phyloP scores from a whole-genome alignment of 1,284 basidiomycete species.

The Mycosarcoma maydis region DNA sequence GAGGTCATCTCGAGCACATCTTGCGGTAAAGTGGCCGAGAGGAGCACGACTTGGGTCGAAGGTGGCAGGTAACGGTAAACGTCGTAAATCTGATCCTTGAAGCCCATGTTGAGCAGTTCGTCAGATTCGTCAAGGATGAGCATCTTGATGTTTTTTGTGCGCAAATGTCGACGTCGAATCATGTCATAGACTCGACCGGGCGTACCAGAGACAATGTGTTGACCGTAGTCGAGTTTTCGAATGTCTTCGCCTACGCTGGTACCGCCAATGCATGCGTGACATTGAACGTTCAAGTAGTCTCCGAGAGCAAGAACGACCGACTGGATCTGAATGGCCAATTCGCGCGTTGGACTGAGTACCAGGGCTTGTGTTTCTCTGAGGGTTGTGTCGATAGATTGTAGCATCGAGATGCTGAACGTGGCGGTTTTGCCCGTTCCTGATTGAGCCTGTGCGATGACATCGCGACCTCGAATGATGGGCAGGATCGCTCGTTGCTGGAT shows the following conservation, averaged over 20 bases:
- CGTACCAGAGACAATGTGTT: constrained; percentile 96
- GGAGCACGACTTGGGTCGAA: constrained; percentile 94
- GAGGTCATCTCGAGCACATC: constrained; percentile 99
- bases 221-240: constrained; percentile 95
- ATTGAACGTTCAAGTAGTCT: constrained; percentile 99
- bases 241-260: constrained; percentile 98
- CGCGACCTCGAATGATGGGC: constrained; percentile 73
- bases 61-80: constrained; percentile 98
- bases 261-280: constrained; percentile 98
- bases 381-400: constrained; percentile 87
- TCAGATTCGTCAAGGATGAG: constrained; percentile 98
- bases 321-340: constrained; percentile 84
- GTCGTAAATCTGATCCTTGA: constrained; percentile 99
- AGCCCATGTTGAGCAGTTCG: constrained; percentile 95
- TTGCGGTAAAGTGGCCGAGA: constrained; percentile 94
- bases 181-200: constrained; percentile 99
- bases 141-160: constrained; percentile 99
- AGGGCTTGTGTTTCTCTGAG: constrained; percentile 96
- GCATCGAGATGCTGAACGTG: constrained; percentile 75
- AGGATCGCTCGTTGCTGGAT: constrained; percentile 62
- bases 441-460: constrained; percentile 98
- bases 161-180: constrained; percentile 92
- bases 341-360: constrained; percentile 79
- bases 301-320: constrained; percentile 96
- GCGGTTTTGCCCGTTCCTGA: constrained; percentile 99